Evolutionary conservation across 2,329 filamentous ascomycete genomes (phyloP), one percentile per base, ranked within the genome.

Genomic region (Ophiostoma australiae): DNA sequence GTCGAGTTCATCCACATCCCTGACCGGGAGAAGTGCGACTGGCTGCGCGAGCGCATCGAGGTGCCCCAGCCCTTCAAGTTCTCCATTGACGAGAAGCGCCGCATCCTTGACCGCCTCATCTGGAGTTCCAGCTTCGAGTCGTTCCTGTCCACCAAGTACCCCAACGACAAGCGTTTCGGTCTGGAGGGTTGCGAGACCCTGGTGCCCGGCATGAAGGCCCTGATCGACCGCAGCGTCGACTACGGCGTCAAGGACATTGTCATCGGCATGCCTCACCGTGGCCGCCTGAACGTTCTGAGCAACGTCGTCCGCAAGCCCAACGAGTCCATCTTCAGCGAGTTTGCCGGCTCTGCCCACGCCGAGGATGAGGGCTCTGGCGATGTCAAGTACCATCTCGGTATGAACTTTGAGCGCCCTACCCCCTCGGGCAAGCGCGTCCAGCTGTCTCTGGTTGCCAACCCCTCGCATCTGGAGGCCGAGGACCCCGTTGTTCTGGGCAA

Each of bases 271-370:
- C 95, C 95, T 75, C 95, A 99, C 82, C 93, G 95, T 88, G 95
- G 95, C 78, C 93, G 95, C 85, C 89, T 99, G 74, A 99, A 99
- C 79, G 93, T 99, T 70, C 89, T 99, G 74, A 96, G 91, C 84
- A 99, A 99, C 83, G 95, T 99, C 78, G 95, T 99, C 76, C 91
- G 95, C 79, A 99, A 99, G 84, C 94, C 95, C 77, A 99, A 99
- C 82, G 95, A 98, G 84, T 98, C 95, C 75, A 99, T 99, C 82
- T 99, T 99, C 85, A 97, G 92, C 80, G 95, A 99, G 81, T 99
- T 99, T 78, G 91, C 92, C 74, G 95, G 95, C 76, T 92, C 91
- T 67, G 84, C 91, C 31, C 93, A 92, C 78, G 92, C 92, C 70
- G 91, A 92, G 76, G 95, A 98, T 76, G 94, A 99, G 83, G 95